Conservation (phyloP, 371 early-diverging fungal genomes). For the Mortierella sp. region DNA sequence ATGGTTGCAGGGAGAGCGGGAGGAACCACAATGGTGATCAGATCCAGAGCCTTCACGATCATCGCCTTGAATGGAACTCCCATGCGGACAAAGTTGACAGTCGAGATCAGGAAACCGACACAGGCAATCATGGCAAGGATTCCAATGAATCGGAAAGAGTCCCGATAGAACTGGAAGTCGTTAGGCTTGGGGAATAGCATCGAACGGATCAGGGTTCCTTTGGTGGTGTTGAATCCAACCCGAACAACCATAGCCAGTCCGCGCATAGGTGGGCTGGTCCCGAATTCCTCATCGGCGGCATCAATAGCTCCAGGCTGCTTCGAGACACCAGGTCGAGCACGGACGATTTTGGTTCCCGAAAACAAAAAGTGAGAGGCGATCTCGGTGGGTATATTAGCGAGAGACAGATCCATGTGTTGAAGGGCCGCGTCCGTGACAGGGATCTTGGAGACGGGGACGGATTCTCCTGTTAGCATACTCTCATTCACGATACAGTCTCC, state of each 20-base stretch:
- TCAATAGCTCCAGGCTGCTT: not conserved
- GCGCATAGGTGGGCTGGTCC: slow-evolving; percentile 24
- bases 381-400: slow-evolving; percentile 77
- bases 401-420: slow-evolving; percentile 79
- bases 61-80: slow-evolving; percentile 80
- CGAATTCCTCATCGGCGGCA: slow-evolving; percentile 28
- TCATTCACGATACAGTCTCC: slow-evolving; percentile 99
- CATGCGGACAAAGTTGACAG: slow-evolving; percentile 86
- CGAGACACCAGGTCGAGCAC: slow-evolving; percentile 69
- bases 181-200: slow-evolving; percentile 97
- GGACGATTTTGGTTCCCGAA: slow-evolving; percentile 92
- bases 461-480: slow-evolving; percentile 99
- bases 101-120: slow-evolving; percentile 85
- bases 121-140: slow-evolving; percentile 85
- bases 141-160: slow-evolving; percentile 96
- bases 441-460: slow-evolving; percentile 83
- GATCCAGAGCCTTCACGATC: slow-evolving; percentile 89
- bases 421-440: slow-evolving; percentile 81
- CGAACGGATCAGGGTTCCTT: slow-evolving; percentile 95
- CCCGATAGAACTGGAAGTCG: slow-evolving; percentile 94
- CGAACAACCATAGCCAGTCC: slow-evolving; percentile 91
- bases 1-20: slow-evolving; percentile 98
- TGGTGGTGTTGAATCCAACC: slow-evolving; percentile 98
- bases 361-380: slow-evolving; percentile 88
- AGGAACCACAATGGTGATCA: slow-evolving; percentile 96